Conservation (phyloP, 1,284 basidiomycete genomes). For the Pholiota adiposa region DNA sequence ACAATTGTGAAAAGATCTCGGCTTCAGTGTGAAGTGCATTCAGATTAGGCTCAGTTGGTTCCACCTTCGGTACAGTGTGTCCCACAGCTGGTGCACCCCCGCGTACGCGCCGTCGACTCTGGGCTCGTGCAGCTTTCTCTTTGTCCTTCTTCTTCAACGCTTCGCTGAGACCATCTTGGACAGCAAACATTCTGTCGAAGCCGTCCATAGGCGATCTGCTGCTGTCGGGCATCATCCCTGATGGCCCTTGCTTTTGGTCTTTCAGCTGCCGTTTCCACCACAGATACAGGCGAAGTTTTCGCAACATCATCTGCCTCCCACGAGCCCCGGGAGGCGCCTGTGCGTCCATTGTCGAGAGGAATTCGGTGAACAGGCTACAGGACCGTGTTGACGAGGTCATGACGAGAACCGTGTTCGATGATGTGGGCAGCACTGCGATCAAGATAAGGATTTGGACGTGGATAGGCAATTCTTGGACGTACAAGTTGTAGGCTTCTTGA, state of each 20-base stretch:
- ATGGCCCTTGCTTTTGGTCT: conserved; percentile 36
- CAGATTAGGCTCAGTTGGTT: conserved; percentile 31
- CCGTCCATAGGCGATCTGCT: conserved; percentile 6
- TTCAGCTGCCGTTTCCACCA: conserved; percentile 76
- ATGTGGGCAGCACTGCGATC: conserved; percentile 54
- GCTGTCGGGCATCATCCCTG: conserved; percentile 7
- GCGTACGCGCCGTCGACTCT: conserved; percentile 63
- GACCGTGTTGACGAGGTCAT: conserved; percentile 89
- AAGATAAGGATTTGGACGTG: not conserved
- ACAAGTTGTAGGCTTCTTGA: conserved; percentile 37
- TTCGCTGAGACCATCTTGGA: conserved; percentile 51
- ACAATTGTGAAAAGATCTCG: conserved; percentile 62
- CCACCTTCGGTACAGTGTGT: conserved; percentile 21
- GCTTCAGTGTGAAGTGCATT: conserved; percentile 56
- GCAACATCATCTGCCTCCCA: conserved; percentile 81
- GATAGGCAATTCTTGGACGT: conserved; percentile 6
- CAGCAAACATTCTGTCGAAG: conserved; percentile 13
- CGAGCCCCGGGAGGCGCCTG: conserved; percentile 60
- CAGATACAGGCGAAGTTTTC: conserved; percentile 73
- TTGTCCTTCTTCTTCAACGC: conserved; percentile 79
- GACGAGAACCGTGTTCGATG: conserved; percentile 78
- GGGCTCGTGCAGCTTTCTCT: conserved; percentile 55
- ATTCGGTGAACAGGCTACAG: conserved; percentile 78
- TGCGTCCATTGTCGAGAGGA: conserved; percentile 69
- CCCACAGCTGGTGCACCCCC: conserved; percentile 59